Evolutionary conservation across 768 basidiomycete genomes (phyloP), one percentile per base, ranked within the genome.

Genomic region (Russula dissimulans): DNA sequence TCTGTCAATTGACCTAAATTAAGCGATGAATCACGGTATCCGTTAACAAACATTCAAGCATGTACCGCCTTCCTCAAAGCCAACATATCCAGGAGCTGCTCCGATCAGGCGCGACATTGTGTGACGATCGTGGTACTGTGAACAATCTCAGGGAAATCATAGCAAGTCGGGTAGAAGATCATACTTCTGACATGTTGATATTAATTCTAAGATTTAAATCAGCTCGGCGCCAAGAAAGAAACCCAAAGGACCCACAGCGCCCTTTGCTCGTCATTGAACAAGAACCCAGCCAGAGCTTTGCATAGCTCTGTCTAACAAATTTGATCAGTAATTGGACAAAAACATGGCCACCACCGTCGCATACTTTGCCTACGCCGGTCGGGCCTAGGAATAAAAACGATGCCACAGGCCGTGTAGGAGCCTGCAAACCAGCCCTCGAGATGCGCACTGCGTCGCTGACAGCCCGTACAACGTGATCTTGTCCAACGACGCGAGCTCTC

Each of bases 361-460:
- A 7, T 61, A 84, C 86, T 76, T 91, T 91, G 12, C 89, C 91
- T 3, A 91, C 89, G 65, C 92, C 92, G 0, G 90, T 91, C 0
- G 92, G 89, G 1, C 91, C 91, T 58, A 91, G 72, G 77, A 97
- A 93, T 46, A 97, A 76, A 82, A 97, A 95, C 1, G 90, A 92
- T 3, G 95, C 92, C 17, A 95, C 86, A 1, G 95, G 95, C 15
- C 92, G 77, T 65, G 89, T 89, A 7, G 91, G 89, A 1, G 90
- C 88, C 66, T 93, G 87, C 18, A 97, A 71, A 0, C 95, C 95
- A 3, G 94, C 91, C 52, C 95, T 84, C 34, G 93, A 95, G 54
- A 97, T 89, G 17, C 93, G 83, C 26, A 98, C 90, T 14, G 95
- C 93, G 66, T 97, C 89, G 59, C 88, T 86, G 64, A 97, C 83